Conservation (phyloP, 2,329 filamentous ascomycete genomes). For the Chaetomium globosum region DNA sequence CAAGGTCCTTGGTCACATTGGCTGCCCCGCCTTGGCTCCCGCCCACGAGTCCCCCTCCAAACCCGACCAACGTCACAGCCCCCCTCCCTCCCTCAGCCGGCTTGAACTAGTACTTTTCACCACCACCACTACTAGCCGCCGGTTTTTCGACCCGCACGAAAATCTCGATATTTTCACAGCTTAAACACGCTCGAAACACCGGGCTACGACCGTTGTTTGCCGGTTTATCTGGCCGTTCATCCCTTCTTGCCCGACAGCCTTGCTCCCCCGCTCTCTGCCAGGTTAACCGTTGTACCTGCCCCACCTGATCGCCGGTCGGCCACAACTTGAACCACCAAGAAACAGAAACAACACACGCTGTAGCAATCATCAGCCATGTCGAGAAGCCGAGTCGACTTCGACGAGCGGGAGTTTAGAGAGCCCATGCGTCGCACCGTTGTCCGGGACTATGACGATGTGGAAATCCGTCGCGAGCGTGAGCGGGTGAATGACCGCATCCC, state of each 20-base stretch:
- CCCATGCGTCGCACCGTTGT: conserved; percentile 34
- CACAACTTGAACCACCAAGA: conserved; percentile 16
- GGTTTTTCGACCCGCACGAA: conserved; percentile 14
- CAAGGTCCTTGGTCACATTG: conserved; percentile 34
- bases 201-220: conserved; percentile 3
- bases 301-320: conserved; percentile 24
- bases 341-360: conserved; percentile 10
- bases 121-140: conserved; percentile 13
- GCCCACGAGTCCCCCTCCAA: conserved; percentile 26
- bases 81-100: conserved; percentile 25
- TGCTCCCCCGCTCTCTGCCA: conserved; percentile 15
- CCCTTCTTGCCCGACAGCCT: not conserved
- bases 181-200: conserved; percentile 1
- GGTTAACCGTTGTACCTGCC: conserved; percentile 17
- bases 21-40: conserved; percentile 33
- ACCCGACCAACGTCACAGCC: conserved; percentile 34
- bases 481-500: conserved; percentile 54
- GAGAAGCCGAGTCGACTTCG: conserved; percentile 46
- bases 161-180: not conserved
- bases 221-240: conserved; percentile 6
- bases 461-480: conserved; percentile 43
- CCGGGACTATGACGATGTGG: conserved; percentile 37
- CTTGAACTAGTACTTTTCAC: conserved; percentile 23
- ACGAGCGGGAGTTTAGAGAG: conserved; percentile 52
- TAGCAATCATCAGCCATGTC: conserved; percentile 35